Base-by-base conservation (phyloP, 768 basidiomycete genomes). In the Sporobolomyces pararoseus region DNA sequence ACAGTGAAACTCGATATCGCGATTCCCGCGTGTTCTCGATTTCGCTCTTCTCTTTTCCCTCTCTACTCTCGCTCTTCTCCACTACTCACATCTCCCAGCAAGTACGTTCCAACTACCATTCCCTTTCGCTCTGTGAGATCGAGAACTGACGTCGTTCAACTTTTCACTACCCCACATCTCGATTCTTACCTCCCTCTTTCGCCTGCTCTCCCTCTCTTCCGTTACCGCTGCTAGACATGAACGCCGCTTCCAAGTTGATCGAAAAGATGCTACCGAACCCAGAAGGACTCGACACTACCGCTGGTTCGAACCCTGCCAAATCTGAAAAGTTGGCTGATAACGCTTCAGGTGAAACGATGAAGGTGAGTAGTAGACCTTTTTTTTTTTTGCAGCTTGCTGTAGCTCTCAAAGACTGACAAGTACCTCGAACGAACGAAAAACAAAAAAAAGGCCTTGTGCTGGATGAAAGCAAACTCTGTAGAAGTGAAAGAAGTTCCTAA, bases 331-430 rank as follows among this genome's bases (percentile, higher is more conserved):
- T 65, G 19, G 68, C 68, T 7, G 72, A 70, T 34, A 46, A 35
- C 42, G 50, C 62, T 14, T 37, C 25, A 12, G 73, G 66, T 1
- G 73, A 68, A 44, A 65, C 57, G 66, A 74, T 74, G 73, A 39
- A 63, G 63, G 71, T 58, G 29, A 37, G 58, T 34, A 16, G 2
- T 19, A 13, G 3, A 27, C 34, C 13, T 23, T 9, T 7, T 25
- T 54, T 47, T 17, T 17, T 42, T 7, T 6, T 3, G 29, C 10
- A 14, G 27, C 4, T n/a, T n/a, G n/a, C n/a, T n/a, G n/a, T n/a
- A n/a, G n/a, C n/a, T n/a, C n/a, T n/a, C n/a, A n/a, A n/a, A n/a
- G n/a, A n/a, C n/a, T n/a, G n/a, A n/a, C n/a, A n/a, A n/a, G n/a
- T n/a, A n/a, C n/a, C n/a, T n/a, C n/a, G n/a, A n/a, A n/a, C n/a